A percentile compares a stretch with the other conserved stretches of the same genome.
phyloP scores from a whole-genome alignment of 306 rosid species.

The Corylus avellana region DNA sequence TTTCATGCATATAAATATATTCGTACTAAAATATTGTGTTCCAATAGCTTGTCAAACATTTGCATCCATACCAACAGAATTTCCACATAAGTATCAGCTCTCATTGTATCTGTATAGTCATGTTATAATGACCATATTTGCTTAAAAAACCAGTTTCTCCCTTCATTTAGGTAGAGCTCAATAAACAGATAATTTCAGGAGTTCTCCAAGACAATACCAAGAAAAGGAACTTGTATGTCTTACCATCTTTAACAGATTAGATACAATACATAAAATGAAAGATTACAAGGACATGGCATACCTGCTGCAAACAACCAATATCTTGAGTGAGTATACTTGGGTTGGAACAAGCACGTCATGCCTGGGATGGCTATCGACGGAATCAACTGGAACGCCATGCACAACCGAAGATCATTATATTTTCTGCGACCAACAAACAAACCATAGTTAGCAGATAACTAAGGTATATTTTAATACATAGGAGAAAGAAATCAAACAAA shows the following conservation, averaged over 20 bases:
- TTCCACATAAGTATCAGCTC: neutral
- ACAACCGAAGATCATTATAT: constrained; percentile 53
- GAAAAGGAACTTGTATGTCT: neutral
- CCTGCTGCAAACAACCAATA: constrained; percentile 67
- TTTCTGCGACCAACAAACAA: constrained; percentile 52
- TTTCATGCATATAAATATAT: neutral
- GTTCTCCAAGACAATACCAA: constrained; percentile 3
- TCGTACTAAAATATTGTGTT: neutral
- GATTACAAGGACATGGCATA: constrained; percentile 15
- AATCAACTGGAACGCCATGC: constrained; percentile 58
- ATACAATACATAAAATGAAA: constrained; percentile 1
- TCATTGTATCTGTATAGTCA: neutral
- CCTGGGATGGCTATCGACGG: constrained; percentile 55
- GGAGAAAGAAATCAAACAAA: constrained; percentile 8
- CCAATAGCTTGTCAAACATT: neutral
- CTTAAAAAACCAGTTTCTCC: neutral
- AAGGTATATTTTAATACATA: constrained; percentile 19
- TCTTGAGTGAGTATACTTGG: constrained; percentile 62
- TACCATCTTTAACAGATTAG: neutral
- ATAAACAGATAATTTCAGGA: neutral
- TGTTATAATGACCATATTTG: neutral
- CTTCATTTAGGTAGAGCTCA: neutral
- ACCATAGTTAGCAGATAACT: constrained; percentile 40
- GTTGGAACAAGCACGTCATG: constrained; percentile 38
- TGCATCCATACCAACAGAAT: neutral